Evolutionary conservation across 129 eudicot species (phyloP), one percentile per base, ranked within the genome.

Genomic region (Pseudognaphalium luteoalbum): DNA sequence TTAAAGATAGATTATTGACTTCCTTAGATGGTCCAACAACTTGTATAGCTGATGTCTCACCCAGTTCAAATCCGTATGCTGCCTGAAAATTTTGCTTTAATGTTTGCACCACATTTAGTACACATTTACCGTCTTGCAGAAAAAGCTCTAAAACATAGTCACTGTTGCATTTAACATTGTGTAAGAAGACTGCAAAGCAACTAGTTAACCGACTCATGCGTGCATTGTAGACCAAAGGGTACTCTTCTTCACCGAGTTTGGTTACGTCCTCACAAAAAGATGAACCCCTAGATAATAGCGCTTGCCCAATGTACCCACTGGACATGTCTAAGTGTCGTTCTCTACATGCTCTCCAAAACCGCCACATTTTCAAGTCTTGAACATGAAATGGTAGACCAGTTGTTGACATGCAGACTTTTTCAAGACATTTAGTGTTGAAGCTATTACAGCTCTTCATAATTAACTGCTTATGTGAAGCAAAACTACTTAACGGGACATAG

Each of bases 71-170:
- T 71, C 75, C 63, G 6, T 12, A 71, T 51, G 44, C 47, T 71
- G 33, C 7, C 16, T 71, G 30, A 5, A 71, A 25, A 1, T 71
- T 71, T 52, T 71, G 44, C 44, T 71, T 71, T 30, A 71, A 52
- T 51, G 65, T 71, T 11, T 71, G 62, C 63, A 51, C 41, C 74
- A 50, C 17, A 52, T 29, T 8, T 70, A 5, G 21, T 4, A 47
- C 29, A 12, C 57, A 63, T 7, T 52, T 19, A 6, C 14, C 32
- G 51, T 56, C 65, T 28, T 20, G 32, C 32, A 47, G 30, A 52
- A 71, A 57, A 57, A 72, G 33, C 66, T 72, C 76, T n/a, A 72
- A 34, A 20, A 72, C 76, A 20, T 72, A 54, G 51, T 72, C 76
- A 10, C 34, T 35, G 22, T 70, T 70, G 33, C 7, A 7, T 54